phyloP scores from a whole-genome alignment of 768 basidiomycete species.

The Boletus sp. region DNA sequence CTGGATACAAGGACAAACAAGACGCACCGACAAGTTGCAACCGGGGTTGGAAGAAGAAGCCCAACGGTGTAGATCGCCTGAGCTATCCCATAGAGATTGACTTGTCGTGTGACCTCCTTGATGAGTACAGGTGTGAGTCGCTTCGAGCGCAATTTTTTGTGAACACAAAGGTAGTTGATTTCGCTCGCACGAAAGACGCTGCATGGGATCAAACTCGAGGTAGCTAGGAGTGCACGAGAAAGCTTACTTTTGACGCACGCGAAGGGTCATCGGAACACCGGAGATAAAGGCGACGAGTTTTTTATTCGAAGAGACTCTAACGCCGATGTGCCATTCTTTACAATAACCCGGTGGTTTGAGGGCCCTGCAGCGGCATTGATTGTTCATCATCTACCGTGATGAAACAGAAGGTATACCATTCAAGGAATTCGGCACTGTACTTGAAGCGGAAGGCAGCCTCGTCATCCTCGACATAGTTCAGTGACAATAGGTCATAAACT shows the following conservation, averaged over 20 bases:
- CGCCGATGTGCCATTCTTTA: slow-evolving; percentile 95
- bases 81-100: slow-evolving; percentile 85
- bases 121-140: slow-evolving; percentile 94
- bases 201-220: slow-evolving; percentile 8
- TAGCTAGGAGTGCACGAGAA: background rate
- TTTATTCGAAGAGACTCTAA: slow-evolving; percentile 84
- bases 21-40: slow-evolving; percentile 75
- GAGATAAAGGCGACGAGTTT: slow-evolving; percentile 97
- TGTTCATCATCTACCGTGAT: background rate
- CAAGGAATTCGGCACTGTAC: slow-evolving; percentile 90
- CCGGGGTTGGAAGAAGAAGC: slow-evolving; percentile 88
- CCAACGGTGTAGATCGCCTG: slow-evolving; percentile 98
- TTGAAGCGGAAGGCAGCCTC: slow-evolving; percentile 96
- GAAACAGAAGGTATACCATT: slow-evolving; percentile 56
- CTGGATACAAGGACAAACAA: background rate
- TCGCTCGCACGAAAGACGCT: slow-evolving; percentile 76
- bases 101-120: slow-evolving; percentile 94
- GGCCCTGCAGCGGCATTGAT: slow-evolving; percentile 55
- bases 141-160: slow-evolving; percentile 96
- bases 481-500: slow-evolving; percentile 85
- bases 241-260: slow-evolving; percentile 79
- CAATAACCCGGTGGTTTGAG: slow-evolving; percentile 90
- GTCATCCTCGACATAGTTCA: slow-evolving; percentile 96
- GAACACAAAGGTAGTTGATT: slow-evolving; percentile 96
- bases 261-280: slow-evolving; percentile 81